Conservation (phyloP, 164 flowering plant species). For the Liriodendron chinense region DNA sequence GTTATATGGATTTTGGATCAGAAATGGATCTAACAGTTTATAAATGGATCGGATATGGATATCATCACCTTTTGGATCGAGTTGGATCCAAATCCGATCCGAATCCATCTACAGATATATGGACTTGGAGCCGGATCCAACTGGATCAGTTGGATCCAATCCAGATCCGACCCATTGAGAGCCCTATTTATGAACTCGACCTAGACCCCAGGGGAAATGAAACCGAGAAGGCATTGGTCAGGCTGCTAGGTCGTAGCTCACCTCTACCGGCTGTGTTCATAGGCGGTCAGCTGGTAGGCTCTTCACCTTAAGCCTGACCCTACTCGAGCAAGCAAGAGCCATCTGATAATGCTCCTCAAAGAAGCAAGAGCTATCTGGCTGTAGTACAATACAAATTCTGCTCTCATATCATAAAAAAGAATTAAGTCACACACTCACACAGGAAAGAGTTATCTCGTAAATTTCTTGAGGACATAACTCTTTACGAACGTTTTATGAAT, state of each 20-base stretch:
- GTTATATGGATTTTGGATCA: too few relatives aligned
- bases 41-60: too few relatives aligned
- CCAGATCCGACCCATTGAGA: too few relatives aligned
- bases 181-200: slow-evolving; percentile 55
- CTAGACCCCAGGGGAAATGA: slow-evolving; percentile 42
- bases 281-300: slow-evolving; percentile 48
- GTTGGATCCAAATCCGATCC: too few relatives aligned
- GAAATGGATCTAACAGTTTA: too few relatives aligned
- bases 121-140: too few relatives aligned
- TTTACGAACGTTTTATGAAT: too few relatives aligned
- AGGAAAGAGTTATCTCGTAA: too few relatives aligned
- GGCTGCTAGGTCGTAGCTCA: slow-evolving; percentile 44
- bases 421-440: neutral
- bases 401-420: slow-evolving; percentile 7
- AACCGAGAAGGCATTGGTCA: slow-evolving; percentile 46
- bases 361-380: slow-evolving; percentile 41
- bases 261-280: slow-evolving; percentile 54
- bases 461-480: too few relatives aligned
- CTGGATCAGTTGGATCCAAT: too few relatives aligned
- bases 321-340: slow-evolving; percentile 20
- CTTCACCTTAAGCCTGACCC: slow-evolving; percentile 59
- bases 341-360: slow-evolving; percentile 7
- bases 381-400: neutral
- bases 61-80: too few relatives aligned
- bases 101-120: too few relatives aligned